These are phyloP conservation scores for Globisporangium rhizosaccharum DNA, from an alignment of 352 stramenopile species.

Conservation along the genomic window DNA sequence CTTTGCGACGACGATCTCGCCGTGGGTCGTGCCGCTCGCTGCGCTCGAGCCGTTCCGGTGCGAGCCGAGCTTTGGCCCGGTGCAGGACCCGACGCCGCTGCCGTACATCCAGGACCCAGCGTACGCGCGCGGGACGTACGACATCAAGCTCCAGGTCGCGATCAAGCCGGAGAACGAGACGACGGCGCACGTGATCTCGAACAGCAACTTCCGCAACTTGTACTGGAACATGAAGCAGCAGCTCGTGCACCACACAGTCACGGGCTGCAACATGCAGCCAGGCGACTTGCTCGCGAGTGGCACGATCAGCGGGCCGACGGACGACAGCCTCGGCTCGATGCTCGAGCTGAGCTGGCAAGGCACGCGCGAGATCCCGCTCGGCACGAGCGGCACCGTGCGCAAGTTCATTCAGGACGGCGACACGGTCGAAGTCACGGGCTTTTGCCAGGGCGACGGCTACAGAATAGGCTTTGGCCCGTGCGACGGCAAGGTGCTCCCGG, in stretches of 20 bases:
- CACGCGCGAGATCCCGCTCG: conserved; percentile 69
- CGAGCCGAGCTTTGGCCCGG: conserved; percentile 85
- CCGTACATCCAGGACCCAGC: conserved; percentile 92
- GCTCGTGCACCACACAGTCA: conserved; percentile 96
- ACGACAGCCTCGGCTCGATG: conserved; percentile 91
- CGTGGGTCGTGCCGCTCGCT: conserved; percentile 94
- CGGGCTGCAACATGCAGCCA: conserved; percentile 94
- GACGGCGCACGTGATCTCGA: conserved; percentile 69
- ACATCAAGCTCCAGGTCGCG: conserved; percentile 84
- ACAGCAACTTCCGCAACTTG: conserved; percentile 94
- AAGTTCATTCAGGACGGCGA: conserved; percentile 97
- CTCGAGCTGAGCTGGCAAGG: conserved; percentile 96
- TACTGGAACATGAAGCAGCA: conserved; percentile 98
- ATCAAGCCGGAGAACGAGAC: conserved; percentile 56
- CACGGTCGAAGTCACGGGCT: conserved; percentile 90
- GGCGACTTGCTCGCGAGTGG: conserved; percentile 93
- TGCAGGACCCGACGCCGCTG: conserved; percentile 87
- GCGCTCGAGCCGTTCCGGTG: conserved; percentile 92
- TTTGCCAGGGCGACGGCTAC: conserved; percentile 87
- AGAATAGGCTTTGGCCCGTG: conserved; percentile 95
- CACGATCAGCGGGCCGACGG: conserved; percentile 91
- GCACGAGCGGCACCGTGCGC: conserved; percentile 62
- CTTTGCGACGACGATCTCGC: conserved; percentile 95
- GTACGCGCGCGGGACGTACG: conserved; percentile 85
- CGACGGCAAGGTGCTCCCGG: conserved; percentile 88